phyloP scores from a whole-genome alignment of 345 rosid species.

The Gynandropsis gynandra region DNA sequence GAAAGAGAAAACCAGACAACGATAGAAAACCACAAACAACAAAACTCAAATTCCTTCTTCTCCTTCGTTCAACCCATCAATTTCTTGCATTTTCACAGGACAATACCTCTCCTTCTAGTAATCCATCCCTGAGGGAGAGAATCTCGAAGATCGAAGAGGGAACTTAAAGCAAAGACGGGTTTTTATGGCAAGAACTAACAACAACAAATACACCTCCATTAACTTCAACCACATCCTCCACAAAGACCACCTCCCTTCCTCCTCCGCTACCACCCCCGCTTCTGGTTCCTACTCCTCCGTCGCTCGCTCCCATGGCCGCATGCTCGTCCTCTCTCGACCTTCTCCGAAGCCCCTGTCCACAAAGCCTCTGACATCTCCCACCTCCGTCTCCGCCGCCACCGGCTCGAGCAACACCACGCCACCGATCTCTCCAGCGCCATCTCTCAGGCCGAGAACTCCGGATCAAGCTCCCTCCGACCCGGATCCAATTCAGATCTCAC shows the following conservation, averaged over 20 bases:
- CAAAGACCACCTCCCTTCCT: conserved; percentile 30
- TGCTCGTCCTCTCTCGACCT: conserved; percentile 79
- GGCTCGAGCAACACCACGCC: background rate
- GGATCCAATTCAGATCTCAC: conserved; percentile 43
- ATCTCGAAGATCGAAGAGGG: conserved; percentile 21
- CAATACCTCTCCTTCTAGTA: too few relatives aligned
- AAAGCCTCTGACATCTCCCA: conserved; percentile 31
- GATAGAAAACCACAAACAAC: too few relatives aligned
- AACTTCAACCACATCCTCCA: conserved; percentile 72
- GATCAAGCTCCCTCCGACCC: conserved; percentile 26
- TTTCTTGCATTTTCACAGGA: too few relatives aligned
- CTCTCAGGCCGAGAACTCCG: conserved; percentile 16
- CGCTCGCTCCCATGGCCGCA: conserved; percentile 63
- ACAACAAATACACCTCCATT: conserved; percentile 62
- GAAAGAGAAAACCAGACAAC: too few relatives aligned
- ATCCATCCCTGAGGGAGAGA: too few relatives aligned
- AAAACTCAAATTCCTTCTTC: too few relatives aligned
- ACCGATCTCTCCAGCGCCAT: conserved; percentile 22
- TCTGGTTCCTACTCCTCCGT: conserved; percentile 41
- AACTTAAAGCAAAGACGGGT: too few relatives aligned
- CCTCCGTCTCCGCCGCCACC: conserved; percentile 7
- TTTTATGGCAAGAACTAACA: conserved; percentile 59
- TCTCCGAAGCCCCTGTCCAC: conserved; percentile 45
- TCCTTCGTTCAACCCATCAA: too few relatives aligned
- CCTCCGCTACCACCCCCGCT: conserved; percentile 30